phyloP scores from a whole-genome alignment of 345 rosid genomes.

The Populus simonii region DNA sequence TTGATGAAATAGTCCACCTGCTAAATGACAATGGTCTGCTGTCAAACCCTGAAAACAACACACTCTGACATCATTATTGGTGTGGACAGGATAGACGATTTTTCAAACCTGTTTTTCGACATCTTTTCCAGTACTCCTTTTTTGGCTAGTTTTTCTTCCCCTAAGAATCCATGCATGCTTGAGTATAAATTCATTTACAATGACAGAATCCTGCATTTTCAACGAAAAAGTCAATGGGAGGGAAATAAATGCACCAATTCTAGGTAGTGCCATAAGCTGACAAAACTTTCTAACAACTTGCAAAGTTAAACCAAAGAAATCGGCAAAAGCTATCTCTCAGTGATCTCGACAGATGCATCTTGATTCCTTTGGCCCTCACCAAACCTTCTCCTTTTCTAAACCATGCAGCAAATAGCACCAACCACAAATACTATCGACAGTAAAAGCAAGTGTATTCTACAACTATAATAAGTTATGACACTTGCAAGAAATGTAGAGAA shows the following conservation, averaged over 20 bases:
- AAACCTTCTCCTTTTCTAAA: background rate
- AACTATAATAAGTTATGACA: too few species aligned
- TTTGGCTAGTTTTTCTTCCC: background rate
- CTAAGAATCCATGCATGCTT: background rate
- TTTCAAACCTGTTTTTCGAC: background rate
- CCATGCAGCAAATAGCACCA: background rate
- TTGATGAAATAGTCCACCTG: background rate
- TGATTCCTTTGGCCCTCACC: constrained; percentile 1
- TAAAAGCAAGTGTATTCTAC: background rate
- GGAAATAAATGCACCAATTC: background rate
- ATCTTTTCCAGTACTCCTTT: background rate
- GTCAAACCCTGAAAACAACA: background rate
- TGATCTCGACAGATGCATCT: background rate
- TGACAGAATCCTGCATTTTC: background rate
- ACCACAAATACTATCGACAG: background rate
- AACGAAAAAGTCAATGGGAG: background rate
- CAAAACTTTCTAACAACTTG: background rate
- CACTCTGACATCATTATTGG: background rate
- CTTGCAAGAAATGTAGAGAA: background rate
- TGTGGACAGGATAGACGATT: background rate
- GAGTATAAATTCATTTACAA: background rate
- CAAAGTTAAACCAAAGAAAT: background rate
- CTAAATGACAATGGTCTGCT: background rate
- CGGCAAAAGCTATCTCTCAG: background rate
- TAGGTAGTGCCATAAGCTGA: background rate